A percentile compares a stretch with the other conserved stretches of the same genome.
Evolutionary conservation across 176 grass and related monocot genomes (phyloP).

Genomic region (Urochloa ruziziensis): DNA sequence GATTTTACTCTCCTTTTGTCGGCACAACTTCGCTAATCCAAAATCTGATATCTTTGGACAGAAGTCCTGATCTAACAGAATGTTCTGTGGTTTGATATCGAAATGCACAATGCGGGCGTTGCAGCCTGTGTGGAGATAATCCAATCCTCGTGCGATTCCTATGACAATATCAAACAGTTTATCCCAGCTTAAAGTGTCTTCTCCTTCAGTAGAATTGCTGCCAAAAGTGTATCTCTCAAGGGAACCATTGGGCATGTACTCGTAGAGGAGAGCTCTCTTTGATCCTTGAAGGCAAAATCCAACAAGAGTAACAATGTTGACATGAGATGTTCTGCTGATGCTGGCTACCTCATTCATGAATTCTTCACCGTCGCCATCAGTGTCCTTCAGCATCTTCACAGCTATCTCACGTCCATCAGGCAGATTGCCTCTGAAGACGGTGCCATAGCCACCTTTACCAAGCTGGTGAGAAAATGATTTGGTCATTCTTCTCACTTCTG

Average conservation of each 20-base stretch:
- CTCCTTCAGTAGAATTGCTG: neutral
- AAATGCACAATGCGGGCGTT: neutral
- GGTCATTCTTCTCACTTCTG: constrained; percentile 32
- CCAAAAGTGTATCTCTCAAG: constrained; percentile 19
- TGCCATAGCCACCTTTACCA: constrained; percentile 29
- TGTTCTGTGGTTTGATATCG: neutral
- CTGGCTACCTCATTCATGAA: constrained; percentile 41
- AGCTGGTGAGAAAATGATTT: constrained; percentile 29
- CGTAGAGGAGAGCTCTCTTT: constrained; percentile 40
- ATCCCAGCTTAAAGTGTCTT: neutral
- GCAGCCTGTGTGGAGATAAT: neutral
- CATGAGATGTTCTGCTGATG: constrained; percentile 39
- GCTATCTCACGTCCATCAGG: constrained; percentile 31
- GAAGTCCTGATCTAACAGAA: neutral
- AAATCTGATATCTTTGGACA: constrained; percentile 28
- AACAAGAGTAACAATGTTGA: constrained; percentile 37
- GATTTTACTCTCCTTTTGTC: constrained; percentile 15
- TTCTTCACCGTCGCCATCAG: neutral
- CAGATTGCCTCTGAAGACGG: constrained; percentile 25
- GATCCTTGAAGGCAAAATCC: constrained; percentile 36
- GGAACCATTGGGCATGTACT: constrained; percentile 43
- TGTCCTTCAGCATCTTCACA: constrained; percentile 18
- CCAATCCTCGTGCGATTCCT: neutral
- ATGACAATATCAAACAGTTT: neutral
- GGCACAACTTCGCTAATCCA: neutral